Conservation (phyloP, 306 rosid genomes). For the Begonia masoniana region DNA sequence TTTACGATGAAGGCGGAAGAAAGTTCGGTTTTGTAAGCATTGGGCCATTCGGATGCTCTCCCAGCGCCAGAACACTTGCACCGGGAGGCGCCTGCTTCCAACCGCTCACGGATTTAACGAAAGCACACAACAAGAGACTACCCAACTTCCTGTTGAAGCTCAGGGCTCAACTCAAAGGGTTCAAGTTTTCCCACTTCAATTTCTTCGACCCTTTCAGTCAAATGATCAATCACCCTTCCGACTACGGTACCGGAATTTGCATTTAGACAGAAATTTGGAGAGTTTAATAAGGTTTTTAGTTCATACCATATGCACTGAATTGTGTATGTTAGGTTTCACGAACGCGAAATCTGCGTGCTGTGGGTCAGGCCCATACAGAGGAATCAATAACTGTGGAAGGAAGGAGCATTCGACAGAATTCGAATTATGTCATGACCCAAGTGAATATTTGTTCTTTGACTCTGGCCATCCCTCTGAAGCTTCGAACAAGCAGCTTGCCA, state of each 20-base stretch:
- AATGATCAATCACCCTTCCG: not conserved
- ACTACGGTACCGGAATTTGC: not conserved
- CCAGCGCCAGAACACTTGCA: slow-evolving; percentile 10
- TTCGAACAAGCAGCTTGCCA: slow-evolving; percentile 20
- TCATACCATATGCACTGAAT: not conserved
- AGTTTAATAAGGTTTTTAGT: not conserved
- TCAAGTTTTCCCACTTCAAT: slow-evolving; percentile 4
- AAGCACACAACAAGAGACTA: slow-evolving; percentile 4
- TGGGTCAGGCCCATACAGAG: slow-evolving; percentile 45
- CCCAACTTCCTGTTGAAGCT: not conserved
- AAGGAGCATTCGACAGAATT: slow-evolving; percentile 18
- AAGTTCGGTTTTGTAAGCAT: slow-evolving; percentile 26
- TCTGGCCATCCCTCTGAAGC: slow-evolving; percentile 28
- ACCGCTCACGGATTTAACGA: slow-evolving; percentile 1
- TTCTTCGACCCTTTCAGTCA: not conserved
- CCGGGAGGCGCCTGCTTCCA: slow-evolving; percentile 17
- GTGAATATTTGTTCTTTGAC: slow-evolving; percentile 35
- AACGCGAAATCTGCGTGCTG: slow-evolving; percentile 43
- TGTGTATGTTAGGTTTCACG: slow-evolving; percentile 20
- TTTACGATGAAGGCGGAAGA: slow-evolving; percentile 39
- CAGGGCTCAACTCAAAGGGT: not conserved
- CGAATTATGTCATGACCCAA: slow-evolving; percentile 23
- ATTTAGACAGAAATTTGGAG: too few species aligned
- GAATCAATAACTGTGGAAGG: slow-evolving; percentile 48
- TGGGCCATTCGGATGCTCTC: slow-evolving; percentile 20